Evolutionary conservation across 148 eudicot genomes (phyloP).

Genomic region (Cornus controversa): DNA sequence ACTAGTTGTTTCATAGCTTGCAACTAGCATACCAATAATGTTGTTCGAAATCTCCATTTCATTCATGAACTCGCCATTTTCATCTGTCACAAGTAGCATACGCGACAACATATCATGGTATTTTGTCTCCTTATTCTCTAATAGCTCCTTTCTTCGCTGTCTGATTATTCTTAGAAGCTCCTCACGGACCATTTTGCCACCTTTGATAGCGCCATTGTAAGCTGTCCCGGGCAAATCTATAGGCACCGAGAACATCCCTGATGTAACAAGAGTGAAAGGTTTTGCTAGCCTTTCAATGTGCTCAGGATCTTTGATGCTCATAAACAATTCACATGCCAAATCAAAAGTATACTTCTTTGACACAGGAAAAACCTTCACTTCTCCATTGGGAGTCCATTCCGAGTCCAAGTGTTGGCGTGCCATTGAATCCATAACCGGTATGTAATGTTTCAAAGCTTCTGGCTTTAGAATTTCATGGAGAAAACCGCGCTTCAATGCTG

Average conservation of each 20-base stretch:
- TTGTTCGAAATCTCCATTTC: slow-evolving; percentile 19
- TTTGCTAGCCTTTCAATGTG: slow-evolving; percentile 14
- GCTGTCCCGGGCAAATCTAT: slow-evolving; percentile 37
- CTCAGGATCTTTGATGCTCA: no score
- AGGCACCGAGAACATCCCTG: slow-evolving; percentile 29
- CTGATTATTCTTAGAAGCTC: slow-evolving; percentile 25
- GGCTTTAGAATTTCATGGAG: slow-evolving; percentile 24
- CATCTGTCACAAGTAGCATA: slow-evolving; percentile 30
- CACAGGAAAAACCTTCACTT: no score
- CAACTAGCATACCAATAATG: slow-evolving; percentile 31
- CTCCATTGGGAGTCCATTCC: no score
- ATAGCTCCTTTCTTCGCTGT: slow-evolving; percentile 28
- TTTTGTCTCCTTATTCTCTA: slow-evolving; percentile 11
- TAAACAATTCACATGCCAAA: no score
- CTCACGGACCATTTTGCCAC: slow-evolving; percentile 12
- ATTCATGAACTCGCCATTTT: slow-evolving; percentile 25
- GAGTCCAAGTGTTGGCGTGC: no score
- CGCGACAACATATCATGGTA: slow-evolving; percentile 26
- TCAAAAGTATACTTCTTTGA: no score
- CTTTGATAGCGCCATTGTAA: slow-evolving; percentile 27
- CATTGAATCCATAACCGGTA: no score
- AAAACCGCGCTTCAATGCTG: slow-evolving; percentile 17
- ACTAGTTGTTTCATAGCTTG: slow-evolving; percentile 36
- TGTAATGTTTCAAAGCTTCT: slow-evolving; percentile 23
- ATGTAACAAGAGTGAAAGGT: slow-evolving; percentile 16